Evolutionary conservation across 73 alveolate species (phyloP).

Genomic region (Tetrahymena malaccensis): DNA sequence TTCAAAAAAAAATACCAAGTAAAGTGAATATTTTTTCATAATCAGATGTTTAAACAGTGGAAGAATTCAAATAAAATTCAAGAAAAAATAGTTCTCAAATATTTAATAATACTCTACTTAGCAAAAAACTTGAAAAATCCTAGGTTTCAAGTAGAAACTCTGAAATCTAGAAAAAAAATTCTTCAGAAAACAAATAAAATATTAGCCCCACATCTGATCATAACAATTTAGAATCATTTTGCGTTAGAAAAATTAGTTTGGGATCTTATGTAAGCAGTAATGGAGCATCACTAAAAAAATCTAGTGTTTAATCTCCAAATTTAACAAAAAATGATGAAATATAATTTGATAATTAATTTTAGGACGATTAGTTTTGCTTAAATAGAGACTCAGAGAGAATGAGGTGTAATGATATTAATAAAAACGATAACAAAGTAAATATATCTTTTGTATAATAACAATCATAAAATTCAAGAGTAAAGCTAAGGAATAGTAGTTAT

Average conservation of each 20-base stretch:
- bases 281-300: not conserved
- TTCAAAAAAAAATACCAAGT: not conserved
- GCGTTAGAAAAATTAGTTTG: not conserved
- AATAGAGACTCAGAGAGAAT: not conserved
- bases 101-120: not conserved
- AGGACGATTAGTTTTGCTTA: not conserved
- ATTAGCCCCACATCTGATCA: not conserved
- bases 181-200: not conserved
- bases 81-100: not conserved
- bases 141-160: not conserved
- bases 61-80: not conserved
- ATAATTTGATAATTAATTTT: not conserved
- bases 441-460: not conserved
- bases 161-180: not conserved
- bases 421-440: not conserved
- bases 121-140: not conserved
- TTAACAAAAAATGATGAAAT: not conserved
- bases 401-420: not conserved
- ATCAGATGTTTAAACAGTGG: not conserved
- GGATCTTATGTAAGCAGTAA: not conserved
- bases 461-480: not conserved
- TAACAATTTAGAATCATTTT: not conserved
- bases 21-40: not conserved
- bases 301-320: not conserved
- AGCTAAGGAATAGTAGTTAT: not conserved